Evolutionary conservation across 352 stramenopile genomes (phyloP).

Genomic region (Phytophthora sansomeana): DNA sequence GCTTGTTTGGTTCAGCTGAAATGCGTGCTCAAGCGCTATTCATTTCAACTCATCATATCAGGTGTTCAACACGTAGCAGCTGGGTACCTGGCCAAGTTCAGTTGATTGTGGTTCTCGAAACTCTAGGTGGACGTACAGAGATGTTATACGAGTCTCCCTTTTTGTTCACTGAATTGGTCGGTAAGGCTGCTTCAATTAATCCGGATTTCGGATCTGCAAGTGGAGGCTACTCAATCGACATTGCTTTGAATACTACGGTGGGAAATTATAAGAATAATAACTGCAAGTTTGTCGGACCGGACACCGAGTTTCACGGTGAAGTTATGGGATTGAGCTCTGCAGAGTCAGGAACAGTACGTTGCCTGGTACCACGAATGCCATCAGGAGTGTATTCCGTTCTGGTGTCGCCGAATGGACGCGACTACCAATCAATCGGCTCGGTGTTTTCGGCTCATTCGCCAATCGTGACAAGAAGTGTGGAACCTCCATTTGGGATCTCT

Average conservation of each 20-base stretch:
- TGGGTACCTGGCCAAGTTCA: constrained; percentile 13
- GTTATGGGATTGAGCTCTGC: background rate
- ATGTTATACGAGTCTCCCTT: constrained; percentile 37
- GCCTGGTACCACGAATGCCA: constrained; percentile 32
- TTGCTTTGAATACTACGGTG: constrained; percentile 28
- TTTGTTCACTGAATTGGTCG: constrained; percentile 23
- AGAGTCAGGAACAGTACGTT: constrained; percentile 17
- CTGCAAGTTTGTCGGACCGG: constrained; percentile 36
- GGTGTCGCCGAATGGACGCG: constrained; percentile 49
- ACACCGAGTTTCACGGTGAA: constrained; percentile 8
- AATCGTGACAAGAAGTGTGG: constrained; percentile 25
- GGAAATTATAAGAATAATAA: constrained; percentile 14
- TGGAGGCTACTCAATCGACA: constrained; percentile 32
- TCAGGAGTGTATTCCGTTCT: constrained; percentile 38
- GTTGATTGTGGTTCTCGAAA: constrained; percentile 33
- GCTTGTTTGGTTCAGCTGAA: constrained; percentile 32
- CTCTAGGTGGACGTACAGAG: constrained; percentile 11
- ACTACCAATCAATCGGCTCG: constrained; percentile 28
- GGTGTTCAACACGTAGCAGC: constrained; percentile 31
- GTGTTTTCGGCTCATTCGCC: constrained; percentile 41
- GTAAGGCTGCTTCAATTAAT: constrained; percentile 9
- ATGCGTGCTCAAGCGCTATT: constrained; percentile 26
- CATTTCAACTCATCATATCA: constrained; percentile 31
- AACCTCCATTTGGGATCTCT: constrained; percentile 30
- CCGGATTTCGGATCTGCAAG: constrained; percentile 38